These are phyloP conservation scores for Acanthamoeba lugdunensis DNA, from an alignment of 208 protist species.

Conservation along the genomic window DNA sequence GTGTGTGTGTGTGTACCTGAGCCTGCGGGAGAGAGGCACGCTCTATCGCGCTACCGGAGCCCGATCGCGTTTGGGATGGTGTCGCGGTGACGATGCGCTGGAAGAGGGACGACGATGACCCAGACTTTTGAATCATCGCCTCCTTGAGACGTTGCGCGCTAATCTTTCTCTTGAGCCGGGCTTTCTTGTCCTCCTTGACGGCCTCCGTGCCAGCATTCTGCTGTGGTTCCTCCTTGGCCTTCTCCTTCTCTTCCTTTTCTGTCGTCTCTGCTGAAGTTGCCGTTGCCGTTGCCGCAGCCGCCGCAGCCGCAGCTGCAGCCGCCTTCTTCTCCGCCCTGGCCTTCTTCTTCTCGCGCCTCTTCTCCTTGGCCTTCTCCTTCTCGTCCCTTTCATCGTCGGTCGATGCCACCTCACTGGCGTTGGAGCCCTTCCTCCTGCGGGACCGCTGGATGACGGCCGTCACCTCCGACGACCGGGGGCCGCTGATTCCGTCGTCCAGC, in stretches of 20 bases:
- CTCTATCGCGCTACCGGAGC: background rate
- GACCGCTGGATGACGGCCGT: too few species aligned
- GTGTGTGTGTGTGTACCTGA: background rate
- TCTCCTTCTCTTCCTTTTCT: background rate
- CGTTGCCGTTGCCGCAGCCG: too few species aligned
- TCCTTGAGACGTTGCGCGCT: constrained; percentile 9
- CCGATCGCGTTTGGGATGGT: background rate
- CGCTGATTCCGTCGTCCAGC: background rate
- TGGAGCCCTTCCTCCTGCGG: too few species aligned
- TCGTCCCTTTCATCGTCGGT: background rate
- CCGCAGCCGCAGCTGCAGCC: too few species aligned
- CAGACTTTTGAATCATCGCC: background rate
- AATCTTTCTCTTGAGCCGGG: background rate
- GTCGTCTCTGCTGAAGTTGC: background rate
- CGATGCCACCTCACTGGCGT: background rate
- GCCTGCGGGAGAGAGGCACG: background rate
- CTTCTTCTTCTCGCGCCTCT: background rate
- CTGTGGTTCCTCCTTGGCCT: background rate
- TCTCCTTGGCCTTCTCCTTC: background rate
- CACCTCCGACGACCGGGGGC: background rate
- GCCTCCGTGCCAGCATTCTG: too few species aligned
- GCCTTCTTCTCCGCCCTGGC: too few species aligned
- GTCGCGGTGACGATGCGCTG: constrained; percentile 23
- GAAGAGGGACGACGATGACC: constrained; percentile 1
- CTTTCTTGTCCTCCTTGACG: background rate